Base-by-base conservation (phyloP, 257 asterid genomes). In the Salvia hispanica region DNA sequence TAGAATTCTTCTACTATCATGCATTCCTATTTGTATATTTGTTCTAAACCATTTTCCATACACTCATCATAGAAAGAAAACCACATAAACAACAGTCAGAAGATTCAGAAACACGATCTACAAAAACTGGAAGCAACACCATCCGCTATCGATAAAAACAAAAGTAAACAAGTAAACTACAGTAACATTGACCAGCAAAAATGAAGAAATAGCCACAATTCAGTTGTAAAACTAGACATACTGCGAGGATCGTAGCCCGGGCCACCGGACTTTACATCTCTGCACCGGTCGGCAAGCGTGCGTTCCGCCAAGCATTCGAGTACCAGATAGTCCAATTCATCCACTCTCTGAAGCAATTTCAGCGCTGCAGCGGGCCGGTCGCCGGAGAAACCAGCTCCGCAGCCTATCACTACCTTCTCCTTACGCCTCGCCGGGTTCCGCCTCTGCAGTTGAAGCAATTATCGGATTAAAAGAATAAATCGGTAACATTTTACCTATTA, bases 301-400 rank as follows among this genome's bases (percentile, higher is more conserved):
- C 99, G 97, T 73, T 94, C 99, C 64, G 99, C 99, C 58, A 91
- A 82, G 86, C 99, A 94, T 73, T 94, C 99, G 62, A 94, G 95
- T 56, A 91, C 95, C 50, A 91, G 70, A 78, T 94, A 94, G 73
- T 94, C 90, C 52, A 91, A 83, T 58, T 88, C 86, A 47, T 80
- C 69, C 66, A 88, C 97, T 77, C 93, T 84, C 59, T 78, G 86
- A 69, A 94, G 93, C 82, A 94, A 75, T 78, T 89, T 94, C 57
- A 94, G 72, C 14, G 99, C 97, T 42, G 99, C 97, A 43, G 76
- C 39, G 52, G 97, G 95, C 48, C 99, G 82, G 76, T 94, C 99
- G 45, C 99, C 99, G 62, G 96, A 88, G 39, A 94, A 94, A 45
- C 99, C 99, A 76, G 99, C 99, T 62, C 99, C 99, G 77, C 97